phyloP scores from a whole-genome alignment of 441 rosid species.

The Monsonia emarginata region DNA sequence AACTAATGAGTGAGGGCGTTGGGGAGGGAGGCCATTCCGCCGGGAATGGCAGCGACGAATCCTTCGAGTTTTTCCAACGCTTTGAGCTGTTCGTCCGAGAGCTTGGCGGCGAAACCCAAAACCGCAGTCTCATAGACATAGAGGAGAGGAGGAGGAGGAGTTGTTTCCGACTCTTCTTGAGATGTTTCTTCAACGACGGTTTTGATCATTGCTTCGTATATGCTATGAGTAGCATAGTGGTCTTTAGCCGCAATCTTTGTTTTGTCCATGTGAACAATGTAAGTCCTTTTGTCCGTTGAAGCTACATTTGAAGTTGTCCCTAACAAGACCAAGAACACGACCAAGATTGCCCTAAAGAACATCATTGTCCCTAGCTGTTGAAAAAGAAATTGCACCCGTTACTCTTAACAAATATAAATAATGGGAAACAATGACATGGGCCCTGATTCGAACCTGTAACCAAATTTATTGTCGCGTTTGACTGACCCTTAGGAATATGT shows the following conservation, averaged over 20 bases:
- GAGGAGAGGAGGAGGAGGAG: slow-evolving; percentile 32
- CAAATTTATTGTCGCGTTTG: too few relatives aligned
- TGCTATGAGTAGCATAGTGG: slow-evolving; percentile 21
- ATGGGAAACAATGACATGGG: too few relatives aligned
- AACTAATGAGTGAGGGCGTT: slow-evolving; percentile 44
- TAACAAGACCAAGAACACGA: background rate
- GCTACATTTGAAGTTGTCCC: slow-evolving; percentile 20
- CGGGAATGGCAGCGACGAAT: slow-evolving; percentile 50
- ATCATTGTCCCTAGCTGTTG: background rate
- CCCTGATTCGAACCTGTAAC: too few relatives aligned
- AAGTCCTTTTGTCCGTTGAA: slow-evolving; percentile 33
- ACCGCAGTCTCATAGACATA: slow-evolving; percentile 37
- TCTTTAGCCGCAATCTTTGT: slow-evolving; percentile 25
- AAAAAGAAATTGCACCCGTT: background rate
- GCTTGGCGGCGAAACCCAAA: slow-evolving; percentile 62
- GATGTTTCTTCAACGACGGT: slow-evolving; percentile 26
- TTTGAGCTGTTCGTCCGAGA: slow-evolving; percentile 42
- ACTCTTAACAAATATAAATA: too few relatives aligned
- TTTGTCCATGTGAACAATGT: slow-evolving; percentile 57
- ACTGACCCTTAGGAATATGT: too few relatives aligned
- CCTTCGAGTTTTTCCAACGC: slow-evolving; percentile 41
- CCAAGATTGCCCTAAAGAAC: background rate
- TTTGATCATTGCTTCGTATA: slow-evolving; percentile 28
- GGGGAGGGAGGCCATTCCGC: slow-evolving; percentile 53
- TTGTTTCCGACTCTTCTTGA: slow-evolving; percentile 17